phyloP scores from a whole-genome alignment of 192 early-diverging fungal species.

The Podila epigama region DNA sequence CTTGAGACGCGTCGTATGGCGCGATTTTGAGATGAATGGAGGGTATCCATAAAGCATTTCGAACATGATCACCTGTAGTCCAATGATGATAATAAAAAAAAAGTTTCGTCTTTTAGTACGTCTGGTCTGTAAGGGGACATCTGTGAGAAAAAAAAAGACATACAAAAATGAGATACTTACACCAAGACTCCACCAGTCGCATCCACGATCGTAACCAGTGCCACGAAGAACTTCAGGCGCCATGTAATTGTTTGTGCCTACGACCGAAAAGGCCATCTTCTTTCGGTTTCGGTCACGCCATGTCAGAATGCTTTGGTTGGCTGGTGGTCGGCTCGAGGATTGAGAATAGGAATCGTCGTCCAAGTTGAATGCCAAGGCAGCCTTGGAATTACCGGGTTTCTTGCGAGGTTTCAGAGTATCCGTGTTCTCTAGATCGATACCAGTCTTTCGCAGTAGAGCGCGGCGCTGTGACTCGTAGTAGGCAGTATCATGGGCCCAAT shows the following conservation, averaged over 20 bases:
- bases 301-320: slow-evolving; percentile 62
- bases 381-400: slow-evolving; percentile 32
- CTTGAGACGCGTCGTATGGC: slow-evolving; percentile 69
- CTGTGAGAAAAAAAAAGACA: neutral
- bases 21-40: slow-evolving; percentile 65
- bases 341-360: slow-evolving; percentile 58
- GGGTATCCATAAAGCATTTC: slow-evolving; percentile 81
- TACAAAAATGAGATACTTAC: slow-evolving; percentile 38
- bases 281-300: slow-evolving; percentile 58
- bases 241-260: slow-evolving; percentile 95
- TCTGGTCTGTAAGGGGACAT: neutral
- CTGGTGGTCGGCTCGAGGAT: slow-evolving; percentile 37
- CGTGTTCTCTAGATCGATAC: slow-evolving; percentile 55
- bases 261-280: slow-evolving; percentile 77
- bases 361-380: slow-evolving; percentile 38
- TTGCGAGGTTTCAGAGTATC: slow-evolving; percentile 49
- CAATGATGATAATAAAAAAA: neutral
- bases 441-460: slow-evolving; percentile 53
- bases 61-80: slow-evolving; percentile 63
- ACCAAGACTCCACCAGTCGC: slow-evolving; percentile 82
- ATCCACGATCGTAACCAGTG: slow-evolving; percentile 54
- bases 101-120: neutral
- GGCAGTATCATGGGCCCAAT: slow-evolving; percentile 67
- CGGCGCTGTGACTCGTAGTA: slow-evolving; percentile 69
- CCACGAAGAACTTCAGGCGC: slow-evolving; percentile 82